Evolutionary conservation across 345 rosid species (phyloP), one percentile per base, ranked within the genome.

Genomic region (Salix koriyanagi): DNA sequence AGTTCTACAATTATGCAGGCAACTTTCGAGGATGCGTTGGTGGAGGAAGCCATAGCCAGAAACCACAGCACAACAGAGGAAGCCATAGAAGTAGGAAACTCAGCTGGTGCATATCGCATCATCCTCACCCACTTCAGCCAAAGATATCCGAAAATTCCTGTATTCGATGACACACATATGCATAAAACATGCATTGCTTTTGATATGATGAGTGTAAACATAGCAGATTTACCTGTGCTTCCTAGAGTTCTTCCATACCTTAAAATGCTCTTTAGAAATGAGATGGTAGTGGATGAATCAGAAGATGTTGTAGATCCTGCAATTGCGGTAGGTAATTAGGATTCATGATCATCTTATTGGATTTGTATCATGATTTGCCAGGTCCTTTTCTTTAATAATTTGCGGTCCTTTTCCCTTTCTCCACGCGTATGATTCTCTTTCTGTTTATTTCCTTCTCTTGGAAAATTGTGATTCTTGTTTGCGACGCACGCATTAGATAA

Each of bases 21-120:
- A 0, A 95, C 99, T 5, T 95, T 95, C 76, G 99, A 95, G 85
- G 99, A 93, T 74, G 90, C 84, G 5, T 80, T 95, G 94, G 82
- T 84, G 83, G 98, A 95, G 16, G 97, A 95, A 80, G 99, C 99
- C 19, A 75, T 93, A 39, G 94, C 93, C 0, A 90, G 81, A 77
- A 95, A 93, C 89, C 99, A 95, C 87, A 93, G 99, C 91, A 95
- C 99, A 8, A 93, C 97, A 4, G 87, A 88, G 85, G 99, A 95
- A 88, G 97, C 99, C 23, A 87, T 95, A 25, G 94, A 90, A 67
- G 84, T 90, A 7, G 97, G 99, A 18, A 78, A 88, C 16, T 72
- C 90, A 0, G 97, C 96, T 0, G 92, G 90, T 21, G 98, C 78
- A 26, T 93, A 95, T 76, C 87, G 94, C 4, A 87, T 95, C 56